Evolutionary conservation across 768 basidiomycete species (phyloP), one percentile per base, ranked within the genome.

Genomic region (Pulveroboletus sp.): DNA sequence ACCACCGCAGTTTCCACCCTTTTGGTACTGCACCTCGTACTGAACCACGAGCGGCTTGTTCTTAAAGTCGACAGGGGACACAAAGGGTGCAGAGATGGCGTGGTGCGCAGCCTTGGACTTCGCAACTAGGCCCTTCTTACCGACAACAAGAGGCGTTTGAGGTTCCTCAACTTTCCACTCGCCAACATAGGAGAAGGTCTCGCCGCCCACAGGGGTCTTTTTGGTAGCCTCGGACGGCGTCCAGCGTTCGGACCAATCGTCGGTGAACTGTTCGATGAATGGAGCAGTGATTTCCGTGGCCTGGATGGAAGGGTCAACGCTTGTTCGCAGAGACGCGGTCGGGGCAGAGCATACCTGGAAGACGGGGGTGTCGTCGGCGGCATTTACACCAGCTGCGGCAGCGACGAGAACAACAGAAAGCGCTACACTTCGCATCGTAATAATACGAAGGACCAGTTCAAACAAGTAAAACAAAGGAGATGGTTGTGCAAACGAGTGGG

Each of bases 21-120:
- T 93, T 77, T 99, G 94, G 70, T 96, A 93, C 74, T 98, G 95
- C 75, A 96, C 96, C 69, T 99, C 96, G 63, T 99, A 99, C 67
- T 96, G 93, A 17, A 98, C 86, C 57, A 98, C 93, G 39, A 98
- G 77, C 39, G 94, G 88, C 71, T 94, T 79, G 50, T 80, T 73
- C 60, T 77, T 78, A 73, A 94, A 90, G 76, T 87, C 83, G 62
- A 97, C 74, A 46, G 90, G 78, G 50, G 77, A 67, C 13, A 71
- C 60, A 71, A 99, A 93, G 11, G 93, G 87, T 1, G 94, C 92
- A 52, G 95, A 97, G 69, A 99, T 97, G 67, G 96, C 96, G 65
- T 98, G 95, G 69, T 98, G 95, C 17, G 93, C 93, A 48, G 96
- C 96, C 76, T 94, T 93, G 73, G 84, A 86, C 77, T 97, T 94